Evolutionary conservation across 352 stramenopile genomes (phyloP), one percentile per base, ranked within the genome.

Genomic region (Phytophthora tubulina): DNA sequence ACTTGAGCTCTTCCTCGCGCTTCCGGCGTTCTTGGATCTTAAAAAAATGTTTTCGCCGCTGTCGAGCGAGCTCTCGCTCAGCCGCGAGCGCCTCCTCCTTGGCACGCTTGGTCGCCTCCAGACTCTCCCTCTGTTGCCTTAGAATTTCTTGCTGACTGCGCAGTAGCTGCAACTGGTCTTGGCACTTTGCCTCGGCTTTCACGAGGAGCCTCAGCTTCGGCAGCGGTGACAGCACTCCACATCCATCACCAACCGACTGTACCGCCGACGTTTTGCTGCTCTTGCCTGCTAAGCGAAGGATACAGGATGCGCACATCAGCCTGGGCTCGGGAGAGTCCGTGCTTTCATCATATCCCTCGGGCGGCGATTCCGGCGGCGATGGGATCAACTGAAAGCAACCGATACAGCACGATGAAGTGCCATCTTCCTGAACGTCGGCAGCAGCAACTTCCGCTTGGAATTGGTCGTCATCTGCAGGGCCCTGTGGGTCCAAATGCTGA

Each of bases 171-270:
- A 92, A 58, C 56, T 92, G 84, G 17, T 81, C 73, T 27, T 88
- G 76, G 44, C 82, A 88, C 62, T 85, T 84, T 30, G 79, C 81
- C 49, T 92, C 80, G 2, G 76, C 82, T 55, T 87, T 83, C 48
- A 88, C 74, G 4, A 92, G 73, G 13, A 78, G 51, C 52, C 71
- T 84, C 21, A 90, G 65, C 44, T 86, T 90, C 3, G 84, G 73
- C 50, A 89, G 51, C 4, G 80, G 57, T 15, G 75, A 82, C 31
- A 74, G 46, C 33, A 42, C 48, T 64, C 39, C 45, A 32, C 21
- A 50, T 62, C 54, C 11, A 51, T 46, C 30, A 56, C 36, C 35
- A 33, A 58, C 30, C 14, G 35, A 36, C 15, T 50, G 45, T 54
- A 36, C 44, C 38, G 36, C 50, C 5, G 30, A 13, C 2, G 60